Percentiles rank a stretch among this genome's conserved stretches.
phyloP scores from a whole-genome alignment of 768 basidiomycete species.

The Leccinum obscurum region DNA sequence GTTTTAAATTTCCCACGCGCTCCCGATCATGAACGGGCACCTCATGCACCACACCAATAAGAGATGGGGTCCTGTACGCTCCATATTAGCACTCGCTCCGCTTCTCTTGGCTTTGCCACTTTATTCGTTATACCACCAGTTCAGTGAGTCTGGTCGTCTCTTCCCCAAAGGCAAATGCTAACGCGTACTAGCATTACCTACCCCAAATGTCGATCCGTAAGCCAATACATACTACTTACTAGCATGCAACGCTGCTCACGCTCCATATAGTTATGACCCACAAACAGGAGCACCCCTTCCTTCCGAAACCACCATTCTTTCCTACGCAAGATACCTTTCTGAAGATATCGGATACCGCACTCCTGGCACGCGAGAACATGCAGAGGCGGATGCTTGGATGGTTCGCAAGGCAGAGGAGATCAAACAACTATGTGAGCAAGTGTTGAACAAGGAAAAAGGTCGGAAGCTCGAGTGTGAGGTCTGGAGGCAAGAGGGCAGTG shows the following conservation, averaged over 20 bases:
- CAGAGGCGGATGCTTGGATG: conserved; percentile 83
- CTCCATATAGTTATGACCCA: conserved; percentile 41
- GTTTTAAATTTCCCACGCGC: too few species aligned
- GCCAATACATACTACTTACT: conserved; percentile 13
- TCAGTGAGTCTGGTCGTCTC: conserved; percentile 38
- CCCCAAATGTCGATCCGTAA: conserved; percentile 55
- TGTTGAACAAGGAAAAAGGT: conserved; percentile 40
- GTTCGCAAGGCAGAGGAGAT: conserved; percentile 40
- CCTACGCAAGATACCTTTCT: conserved; percentile 56
- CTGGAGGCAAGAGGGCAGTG: conserved; percentile 87
- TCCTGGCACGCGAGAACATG: conserved; percentile 88
- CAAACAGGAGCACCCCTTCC: conserved; percentile 46
- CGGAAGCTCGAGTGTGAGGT: conserved; percentile 86
- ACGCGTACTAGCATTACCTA: conserved; percentile 50
- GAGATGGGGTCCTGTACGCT: conserved; percentile 60
- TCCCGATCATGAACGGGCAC: conserved; percentile 32
- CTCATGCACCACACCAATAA: neutral
- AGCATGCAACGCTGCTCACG: neutral
- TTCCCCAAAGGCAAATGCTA: neutral
- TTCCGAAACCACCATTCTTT: conserved; percentile 68
- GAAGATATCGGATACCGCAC: conserved; percentile 92
- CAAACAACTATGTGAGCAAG: conserved; percentile 57
- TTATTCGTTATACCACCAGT: conserved; percentile 49
- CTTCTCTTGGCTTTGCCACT: conserved; percentile 52
- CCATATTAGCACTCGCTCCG: conserved; percentile 54